A percentile compares a stretch with the other conserved stretches of the same genome.
Evolutionary conservation across 2,329 filamentous ascomycete species (phyloP).

Genomic region (Periconia digitata): DNA sequence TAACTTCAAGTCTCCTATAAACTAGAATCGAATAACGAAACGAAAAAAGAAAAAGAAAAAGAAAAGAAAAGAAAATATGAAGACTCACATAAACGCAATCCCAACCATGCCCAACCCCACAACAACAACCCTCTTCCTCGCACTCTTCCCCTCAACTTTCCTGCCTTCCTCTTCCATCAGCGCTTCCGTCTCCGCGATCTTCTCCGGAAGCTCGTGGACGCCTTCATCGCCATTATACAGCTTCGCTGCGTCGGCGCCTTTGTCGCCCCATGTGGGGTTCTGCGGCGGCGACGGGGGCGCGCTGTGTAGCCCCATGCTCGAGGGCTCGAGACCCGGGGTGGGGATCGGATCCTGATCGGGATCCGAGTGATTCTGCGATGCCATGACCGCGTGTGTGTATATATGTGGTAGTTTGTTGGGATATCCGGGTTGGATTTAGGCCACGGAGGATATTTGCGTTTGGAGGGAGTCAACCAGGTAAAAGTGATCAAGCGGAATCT

Average conservation of each 20-base stretch:
- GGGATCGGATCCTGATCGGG: slow-evolving; percentile 27
- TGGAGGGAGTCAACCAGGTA: too few relatives aligned
- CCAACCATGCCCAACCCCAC: slow-evolving; percentile 92
- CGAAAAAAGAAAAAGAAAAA: too few relatives aligned
- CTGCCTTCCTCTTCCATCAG: slow-evolving; percentile 24
- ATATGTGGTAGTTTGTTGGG: too few relatives aligned
- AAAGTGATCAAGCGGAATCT: too few relatives aligned
- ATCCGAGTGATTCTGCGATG: too few relatives aligned
- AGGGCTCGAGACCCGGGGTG: slow-evolving; percentile 37
- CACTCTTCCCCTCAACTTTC: slow-evolving; percentile 25
- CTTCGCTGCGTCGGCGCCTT: slow-evolving; percentile 23
- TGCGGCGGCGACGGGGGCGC: slow-evolving; percentile 24
- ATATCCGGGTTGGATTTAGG: too few relatives aligned
- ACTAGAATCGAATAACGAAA: background rate
- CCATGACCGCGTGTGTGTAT: too few relatives aligned
- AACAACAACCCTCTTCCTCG: slow-evolving; percentile 72
- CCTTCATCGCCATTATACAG: slow-evolving; percentile 52
- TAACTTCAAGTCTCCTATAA: too few relatives aligned
- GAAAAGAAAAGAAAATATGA: background rate
- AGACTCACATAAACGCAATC: slow-evolving; percentile 78
- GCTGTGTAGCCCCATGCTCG: slow-evolving; percentile 33
- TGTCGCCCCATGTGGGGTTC: slow-evolving; percentile 28
- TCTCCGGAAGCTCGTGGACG: slow-evolving; percentile 49
- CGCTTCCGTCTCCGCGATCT: slow-evolving; percentile 37
- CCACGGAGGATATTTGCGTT: too few relatives aligned